Conservation (phyloP, 148 eudicot species). For the Suaeda aralocaspica region DNA sequence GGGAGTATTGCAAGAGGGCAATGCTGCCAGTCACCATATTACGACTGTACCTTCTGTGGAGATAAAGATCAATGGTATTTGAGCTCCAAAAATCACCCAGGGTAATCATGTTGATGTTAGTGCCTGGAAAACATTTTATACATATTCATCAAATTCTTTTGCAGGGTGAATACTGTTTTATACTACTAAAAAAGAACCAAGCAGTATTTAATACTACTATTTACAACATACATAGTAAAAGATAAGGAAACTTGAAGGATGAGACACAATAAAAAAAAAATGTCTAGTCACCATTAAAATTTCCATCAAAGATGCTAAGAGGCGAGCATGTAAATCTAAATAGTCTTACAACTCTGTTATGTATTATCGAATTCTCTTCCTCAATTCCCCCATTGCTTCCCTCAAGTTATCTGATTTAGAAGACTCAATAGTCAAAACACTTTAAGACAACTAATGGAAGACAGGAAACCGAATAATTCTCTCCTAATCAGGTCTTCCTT, state of each 20-base stretch:
- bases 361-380: neutral
- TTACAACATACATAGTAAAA: no score
- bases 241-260: no score
- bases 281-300: no score
- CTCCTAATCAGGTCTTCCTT: neutral
- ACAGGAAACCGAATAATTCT: neutral
- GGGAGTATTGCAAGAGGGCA: conserved; percentile 2
- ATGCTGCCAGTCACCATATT: neutral
- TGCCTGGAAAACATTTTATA: conserved; percentile 41
- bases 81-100: conserved; percentile 95
- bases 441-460: neutral
- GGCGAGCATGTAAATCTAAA: neutral
- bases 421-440: neutral
- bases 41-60: conserved; percentile 71
- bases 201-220: neutral
- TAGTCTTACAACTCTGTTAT: neutral
- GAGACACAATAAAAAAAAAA: no score
- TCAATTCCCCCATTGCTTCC: neutral
- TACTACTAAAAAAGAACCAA: conserved; percentile 1
- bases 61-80: conserved; percentile 83
- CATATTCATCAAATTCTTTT: neutral
- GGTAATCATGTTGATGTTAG: conserved; percentile 71
- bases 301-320: neutral
- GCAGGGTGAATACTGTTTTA: neutral
- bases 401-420: neutral